Conservation (phyloP, 2,329 filamentous ascomycete species). For the Fusarium guadeloupense region DNA sequence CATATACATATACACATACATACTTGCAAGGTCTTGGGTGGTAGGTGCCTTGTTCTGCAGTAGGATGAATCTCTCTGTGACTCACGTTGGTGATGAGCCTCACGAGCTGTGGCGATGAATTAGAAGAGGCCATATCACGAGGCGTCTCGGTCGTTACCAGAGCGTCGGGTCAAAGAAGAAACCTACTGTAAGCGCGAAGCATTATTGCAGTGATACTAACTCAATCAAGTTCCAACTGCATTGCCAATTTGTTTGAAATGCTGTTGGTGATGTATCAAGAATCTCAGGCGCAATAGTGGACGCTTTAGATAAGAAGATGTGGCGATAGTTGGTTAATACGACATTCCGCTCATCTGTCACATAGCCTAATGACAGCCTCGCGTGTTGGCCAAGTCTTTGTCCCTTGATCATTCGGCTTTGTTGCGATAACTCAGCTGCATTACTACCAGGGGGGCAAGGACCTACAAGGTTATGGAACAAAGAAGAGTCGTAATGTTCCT, state of each 20-base stretch:
- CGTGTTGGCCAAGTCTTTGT: conserved; percentile 2
- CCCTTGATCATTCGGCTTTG: neutral
- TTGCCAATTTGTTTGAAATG: neutral
- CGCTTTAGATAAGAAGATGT: neutral
- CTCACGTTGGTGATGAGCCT: conserved; percentile 14
- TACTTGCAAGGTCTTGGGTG: neutral
- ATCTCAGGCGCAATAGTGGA: neutral
- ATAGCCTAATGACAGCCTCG: neutral
- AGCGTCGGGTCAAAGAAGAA: neutral
- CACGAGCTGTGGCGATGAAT: neutral
- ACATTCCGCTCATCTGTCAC: neutral
- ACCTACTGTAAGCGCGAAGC: neutral
- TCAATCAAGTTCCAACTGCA: neutral
- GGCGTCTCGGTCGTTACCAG: neutral
- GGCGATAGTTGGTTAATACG: neutral
- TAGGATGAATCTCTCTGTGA: neutral
- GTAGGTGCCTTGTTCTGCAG: neutral
- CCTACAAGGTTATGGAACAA: conserved; percentile 1
- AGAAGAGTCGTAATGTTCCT: neutral
- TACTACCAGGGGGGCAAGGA: neutral
- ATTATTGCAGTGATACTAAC: neutral
- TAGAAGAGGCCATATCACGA: neutral
- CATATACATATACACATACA: neutral
- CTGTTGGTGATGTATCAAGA: neutral
- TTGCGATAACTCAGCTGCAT: neutral